A percentile compares a stretch with the other conserved stretches of the same genome.
These are phyloP conservation scores for Amyloporia xantha DNA, from an alignment of 768 basidiomycete species.

Conservation along the genomic window DNA sequence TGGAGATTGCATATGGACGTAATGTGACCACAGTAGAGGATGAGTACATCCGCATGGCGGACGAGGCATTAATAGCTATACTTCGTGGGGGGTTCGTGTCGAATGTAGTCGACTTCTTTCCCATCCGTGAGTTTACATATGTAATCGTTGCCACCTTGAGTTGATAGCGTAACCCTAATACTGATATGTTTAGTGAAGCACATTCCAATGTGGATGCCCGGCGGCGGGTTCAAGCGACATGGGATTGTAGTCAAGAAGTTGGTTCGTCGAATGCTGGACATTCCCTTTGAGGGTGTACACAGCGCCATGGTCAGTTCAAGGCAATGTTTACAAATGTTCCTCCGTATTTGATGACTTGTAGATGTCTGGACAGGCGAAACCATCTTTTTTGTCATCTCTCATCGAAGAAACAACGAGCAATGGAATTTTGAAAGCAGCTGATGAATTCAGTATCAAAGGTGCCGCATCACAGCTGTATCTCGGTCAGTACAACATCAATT, in stretches of 20 bases:
- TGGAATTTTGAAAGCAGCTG: neutral
- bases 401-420: neutral
- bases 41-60: constrained; percentile 16
- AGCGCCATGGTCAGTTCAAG: constrained; percentile 23
- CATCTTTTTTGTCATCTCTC: constrained; percentile 13
- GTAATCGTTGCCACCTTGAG: neutral
- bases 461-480: neutral
- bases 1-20: constrained; percentile 29
- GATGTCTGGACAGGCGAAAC: constrained; percentile 7
- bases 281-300: constrained; percentile 28
- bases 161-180: neutral
- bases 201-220: constrained; percentile 35
- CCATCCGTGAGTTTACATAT: constrained; percentile 21
- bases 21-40: constrained; percentile 24
- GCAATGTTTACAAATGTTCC: neutral
- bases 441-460: neutral
- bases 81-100: constrained; percentile 21
- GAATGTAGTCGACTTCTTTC: constrained; percentile 29
- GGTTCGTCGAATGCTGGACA: constrained; percentile 11
- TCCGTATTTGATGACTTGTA: neutral
- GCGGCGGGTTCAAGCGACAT: constrained; percentile 27
- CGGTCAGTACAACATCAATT: neutral
- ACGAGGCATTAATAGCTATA: constrained; percentile 18
- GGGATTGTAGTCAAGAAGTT: constrained; percentile 22
- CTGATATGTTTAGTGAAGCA: constrained; percentile 24